A percentile compares a stretch with the other conserved stretches of the same genome.
phyloP scores from a whole-genome alignment of 108 stramenopile species.

The Halocafeteria seosinensis region DNA sequence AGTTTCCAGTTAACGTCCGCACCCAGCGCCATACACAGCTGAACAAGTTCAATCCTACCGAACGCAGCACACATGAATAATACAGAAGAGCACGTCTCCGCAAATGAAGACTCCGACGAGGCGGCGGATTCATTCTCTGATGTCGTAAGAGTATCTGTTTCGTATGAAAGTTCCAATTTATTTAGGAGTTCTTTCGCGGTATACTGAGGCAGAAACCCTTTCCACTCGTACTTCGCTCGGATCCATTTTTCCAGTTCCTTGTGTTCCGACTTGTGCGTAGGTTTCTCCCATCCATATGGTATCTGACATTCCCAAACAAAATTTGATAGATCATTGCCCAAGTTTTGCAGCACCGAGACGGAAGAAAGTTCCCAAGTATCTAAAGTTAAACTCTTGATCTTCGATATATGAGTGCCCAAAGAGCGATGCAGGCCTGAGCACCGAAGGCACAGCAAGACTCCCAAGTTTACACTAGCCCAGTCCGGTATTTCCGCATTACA shows the following conservation, averaged over 20 bases:
- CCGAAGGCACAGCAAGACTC: conserved; percentile 73
- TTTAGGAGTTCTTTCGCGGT: too few species aligned
- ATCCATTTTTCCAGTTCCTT: conserved; percentile 18
- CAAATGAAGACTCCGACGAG: neutral
- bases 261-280: conserved; percentile 4
- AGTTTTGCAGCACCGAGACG: conserved; percentile 3
- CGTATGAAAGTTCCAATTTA: neutral
- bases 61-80: neutral
- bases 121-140: neutral
- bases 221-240: conserved; percentile 24
- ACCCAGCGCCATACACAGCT: neutral
- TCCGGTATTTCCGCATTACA: conserved; percentile 23
- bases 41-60: neutral
- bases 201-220: conserved; percentile 2
- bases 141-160: neutral
- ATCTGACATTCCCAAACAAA: conserved; percentile 12
- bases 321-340: conserved; percentile 23
- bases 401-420: conserved; percentile 85
- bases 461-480: conserved; percentile 57
- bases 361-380: conserved; percentile 21
- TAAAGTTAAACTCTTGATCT: conserved; percentile 49
- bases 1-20: too few species aligned
- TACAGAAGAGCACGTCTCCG: neutral
- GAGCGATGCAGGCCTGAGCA: conserved; percentile 92
- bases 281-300: neutral